phyloP scores from a whole-genome alignment of 495 filamentous ascomycete species.

The Hypomontagnella submonticulosa region DNA sequence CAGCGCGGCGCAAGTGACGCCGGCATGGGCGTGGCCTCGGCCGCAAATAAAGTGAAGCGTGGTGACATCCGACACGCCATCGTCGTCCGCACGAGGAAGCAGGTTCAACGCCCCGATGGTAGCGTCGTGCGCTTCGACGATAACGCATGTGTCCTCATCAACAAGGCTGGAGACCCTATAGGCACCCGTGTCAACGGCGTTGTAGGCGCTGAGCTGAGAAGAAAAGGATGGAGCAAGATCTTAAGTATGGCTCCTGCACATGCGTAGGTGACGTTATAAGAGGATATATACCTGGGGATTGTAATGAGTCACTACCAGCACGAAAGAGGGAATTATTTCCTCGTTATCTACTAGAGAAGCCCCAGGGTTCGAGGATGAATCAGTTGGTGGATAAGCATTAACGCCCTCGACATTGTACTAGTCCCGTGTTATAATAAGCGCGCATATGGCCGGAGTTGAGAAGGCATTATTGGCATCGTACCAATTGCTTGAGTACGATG shows the following conservation, averaged over 20 bases:
- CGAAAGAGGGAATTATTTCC: too few species aligned
- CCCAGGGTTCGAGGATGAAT: background rate
- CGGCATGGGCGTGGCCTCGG: constrained; percentile 66
- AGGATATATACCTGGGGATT: constrained; percentile 1
- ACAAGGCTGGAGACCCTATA: constrained; percentile 95
- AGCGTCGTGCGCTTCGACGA: constrained; percentile 93
- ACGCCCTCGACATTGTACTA: constrained; percentile 10
- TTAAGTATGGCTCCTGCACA: constrained; percentile 94
- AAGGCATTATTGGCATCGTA: constrained; percentile 4
- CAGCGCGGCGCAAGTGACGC: constrained; percentile 72
- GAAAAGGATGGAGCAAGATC: constrained; percentile 97
- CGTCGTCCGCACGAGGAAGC: constrained; percentile 89
- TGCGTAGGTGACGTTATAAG: constrained; percentile 64
- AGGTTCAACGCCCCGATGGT: constrained; percentile 86
- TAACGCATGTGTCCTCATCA: constrained; percentile 97
- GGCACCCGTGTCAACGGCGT: constrained; percentile 92
- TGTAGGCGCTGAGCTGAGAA: constrained; percentile 85
- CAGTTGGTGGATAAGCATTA: background rate
- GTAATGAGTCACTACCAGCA: background rate
- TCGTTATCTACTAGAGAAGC: background rate
- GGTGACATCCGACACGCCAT: constrained; percentile 98
- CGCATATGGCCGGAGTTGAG: constrained; percentile 27
- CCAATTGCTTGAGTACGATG: constrained; percentile 8
- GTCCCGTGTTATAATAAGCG: constrained; percentile 37
- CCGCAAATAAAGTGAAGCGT: constrained; percentile 91